Evolutionary conservation across 306 rosid genomes (phyloP).

Genomic region (Benincasa hispida): DNA sequence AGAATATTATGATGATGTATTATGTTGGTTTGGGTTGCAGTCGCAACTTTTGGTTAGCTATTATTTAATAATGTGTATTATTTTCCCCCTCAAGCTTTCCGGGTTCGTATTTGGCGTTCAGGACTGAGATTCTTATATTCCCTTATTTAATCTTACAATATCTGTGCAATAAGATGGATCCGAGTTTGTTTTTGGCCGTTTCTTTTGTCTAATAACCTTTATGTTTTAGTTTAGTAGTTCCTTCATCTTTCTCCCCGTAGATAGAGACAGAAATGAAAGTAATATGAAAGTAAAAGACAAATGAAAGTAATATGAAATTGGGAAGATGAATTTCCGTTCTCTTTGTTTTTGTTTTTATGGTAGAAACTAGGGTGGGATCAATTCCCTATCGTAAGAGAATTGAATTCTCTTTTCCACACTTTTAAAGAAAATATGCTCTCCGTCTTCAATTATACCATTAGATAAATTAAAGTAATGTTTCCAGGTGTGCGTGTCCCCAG

Average conservation of each 20-base stretch:
- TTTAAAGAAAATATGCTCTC: neutral
- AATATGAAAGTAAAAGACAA: too few species aligned
- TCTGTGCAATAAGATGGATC: conserved; percentile 4
- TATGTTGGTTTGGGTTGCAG: neutral
- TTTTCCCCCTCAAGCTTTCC: neutral
- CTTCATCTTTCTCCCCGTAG: neutral
- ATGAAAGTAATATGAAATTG: neutral
- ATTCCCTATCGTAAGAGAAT: neutral
- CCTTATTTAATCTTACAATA: neutral
- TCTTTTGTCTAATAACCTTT: neutral
- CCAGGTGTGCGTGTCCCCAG: too few species aligned
- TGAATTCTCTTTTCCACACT: neutral
- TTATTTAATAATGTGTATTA: neutral
- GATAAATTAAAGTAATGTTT: too few species aligned
- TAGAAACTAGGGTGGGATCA: neutral
- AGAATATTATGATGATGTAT: neutral
- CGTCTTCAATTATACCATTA: too few species aligned
- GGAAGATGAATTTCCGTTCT: neutral
- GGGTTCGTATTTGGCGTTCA: conserved; percentile 1
- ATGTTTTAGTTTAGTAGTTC: neutral
- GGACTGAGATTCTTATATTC: neutral
- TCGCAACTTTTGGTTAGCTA: neutral
- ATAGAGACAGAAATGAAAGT: neutral
- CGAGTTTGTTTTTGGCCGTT: neutral
- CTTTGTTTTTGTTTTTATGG: neutral